These are phyloP conservation scores for Kwoniella shandongensis DNA, from an alignment of 768 basidiomycete species.

Conservation along the genomic window DNA sequence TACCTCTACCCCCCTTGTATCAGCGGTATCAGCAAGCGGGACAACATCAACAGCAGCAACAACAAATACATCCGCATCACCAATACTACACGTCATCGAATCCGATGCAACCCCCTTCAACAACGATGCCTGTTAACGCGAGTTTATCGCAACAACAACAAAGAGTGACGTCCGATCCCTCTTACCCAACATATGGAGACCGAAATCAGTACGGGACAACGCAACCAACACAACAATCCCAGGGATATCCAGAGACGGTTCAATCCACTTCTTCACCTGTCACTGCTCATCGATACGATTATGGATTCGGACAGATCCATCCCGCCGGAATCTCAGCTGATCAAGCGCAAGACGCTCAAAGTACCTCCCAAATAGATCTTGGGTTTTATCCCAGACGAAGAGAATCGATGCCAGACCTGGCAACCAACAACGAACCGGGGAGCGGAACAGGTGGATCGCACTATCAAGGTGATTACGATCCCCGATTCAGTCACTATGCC, in stretches of 20 bases:
- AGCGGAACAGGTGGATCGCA: too few species aligned
- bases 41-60: conserved; percentile 38
- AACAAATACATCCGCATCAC: conserved; percentile 31
- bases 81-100: not conserved
- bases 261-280: conserved; percentile 11
- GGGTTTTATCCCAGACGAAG: not conserved
- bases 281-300: conserved; percentile 12
- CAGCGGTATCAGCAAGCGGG: conserved; percentile 30
- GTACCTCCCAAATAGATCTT: too few species aligned
- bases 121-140: not conserved
- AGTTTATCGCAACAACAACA: not conserved
- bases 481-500: too few species aligned
- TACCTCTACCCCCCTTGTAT: conserved; percentile 19
- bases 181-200: not conserved
- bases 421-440: too few species aligned
- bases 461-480: too few species aligned
- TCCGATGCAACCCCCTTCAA: not conserved
- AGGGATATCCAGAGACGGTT: conserved; percentile 6
- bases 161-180: not conserved
- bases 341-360: too few species aligned
- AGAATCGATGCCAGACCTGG: conserved; percentile 18
- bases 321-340: too few species aligned
- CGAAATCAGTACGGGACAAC: not conserved
- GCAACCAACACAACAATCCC: not conserved
- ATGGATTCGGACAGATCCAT: not conserved